These are phyloP conservation scores for Collybiopsis confluens DNA, from an alignment of 768 basidiomycete species.

Conservation along the genomic window DNA sequence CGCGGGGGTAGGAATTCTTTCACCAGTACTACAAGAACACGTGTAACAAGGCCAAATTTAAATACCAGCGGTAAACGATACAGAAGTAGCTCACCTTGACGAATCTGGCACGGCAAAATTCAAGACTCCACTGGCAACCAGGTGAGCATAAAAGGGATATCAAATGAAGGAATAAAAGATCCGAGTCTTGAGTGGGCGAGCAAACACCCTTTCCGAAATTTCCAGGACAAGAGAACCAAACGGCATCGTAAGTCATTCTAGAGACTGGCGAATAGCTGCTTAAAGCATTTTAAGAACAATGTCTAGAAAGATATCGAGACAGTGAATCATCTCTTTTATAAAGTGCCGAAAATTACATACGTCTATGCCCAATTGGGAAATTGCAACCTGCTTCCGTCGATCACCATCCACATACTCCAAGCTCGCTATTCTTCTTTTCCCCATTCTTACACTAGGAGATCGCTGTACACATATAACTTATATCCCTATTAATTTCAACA, in stretches of 20 bases:
- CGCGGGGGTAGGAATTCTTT: conserved; percentile 12
- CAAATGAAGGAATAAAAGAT: not conserved
- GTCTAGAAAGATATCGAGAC: not conserved
- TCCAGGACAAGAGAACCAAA: conserved; percentile 96
- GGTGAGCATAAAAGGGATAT: conserved; percentile 66
- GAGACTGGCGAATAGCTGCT: conserved; percentile 16
- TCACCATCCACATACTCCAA: too few relatives aligned
- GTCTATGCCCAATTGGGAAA: too few relatives aligned
- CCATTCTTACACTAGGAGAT: too few relatives aligned
- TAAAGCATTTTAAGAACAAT: not conserved
- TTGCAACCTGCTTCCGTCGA: too few relatives aligned
- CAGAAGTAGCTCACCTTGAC: conserved; percentile 63
- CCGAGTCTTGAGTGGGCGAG: conserved; percentile 45
- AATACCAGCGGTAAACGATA: not conserved
- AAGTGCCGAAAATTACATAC: too few relatives aligned
- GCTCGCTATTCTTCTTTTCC: too few relatives aligned
- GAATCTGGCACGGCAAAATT: conserved; percentile 97
- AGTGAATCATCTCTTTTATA: conserved; percentile 9
- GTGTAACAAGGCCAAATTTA: conserved; percentile 4
- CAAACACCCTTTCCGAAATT: conserved; percentile 94
- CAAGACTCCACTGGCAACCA: conserved; percentile 94
- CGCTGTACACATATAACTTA: too few relatives aligned
- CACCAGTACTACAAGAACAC: conserved; percentile 39
- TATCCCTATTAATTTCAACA: too few relatives aligned
- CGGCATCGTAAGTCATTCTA: conserved; percentile 96